Conservation (phyloP, 495 filamentous ascomycete genomes). For the Poronia punctata region DNA sequence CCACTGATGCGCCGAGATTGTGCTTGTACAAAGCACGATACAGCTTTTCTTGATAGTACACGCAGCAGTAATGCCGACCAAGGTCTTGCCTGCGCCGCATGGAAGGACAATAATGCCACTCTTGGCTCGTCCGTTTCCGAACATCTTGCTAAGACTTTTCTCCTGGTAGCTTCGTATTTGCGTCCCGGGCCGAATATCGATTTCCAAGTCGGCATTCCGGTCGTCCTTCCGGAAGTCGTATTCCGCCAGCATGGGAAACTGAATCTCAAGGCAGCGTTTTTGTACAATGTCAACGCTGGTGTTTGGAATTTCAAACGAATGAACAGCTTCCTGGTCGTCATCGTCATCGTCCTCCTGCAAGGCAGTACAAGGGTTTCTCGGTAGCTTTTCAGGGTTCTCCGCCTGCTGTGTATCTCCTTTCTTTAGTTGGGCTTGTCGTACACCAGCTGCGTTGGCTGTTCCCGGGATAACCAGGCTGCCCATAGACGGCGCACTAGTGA, state of each 20-base stretch:
- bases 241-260: conserved; percentile 85
- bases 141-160: conserved; percentile 97
- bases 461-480: conserved; percentile 89
- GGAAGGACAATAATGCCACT: conserved; percentile 96
- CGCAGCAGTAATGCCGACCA: conserved; percentile 94
- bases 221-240: conserved; percentile 97
- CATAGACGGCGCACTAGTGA: conserved; percentile 82
- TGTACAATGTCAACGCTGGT: conserved; percentile 75
- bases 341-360: conserved; percentile 84
- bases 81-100: conserved; percentile 93
- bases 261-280: conserved; percentile 80
- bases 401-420: conserved; percentile 22
- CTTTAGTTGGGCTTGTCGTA: conserved; percentile 53
- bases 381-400: conserved; percentile 24
- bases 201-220: conserved; percentile 81
- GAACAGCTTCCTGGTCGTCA: conserved; percentile 79
- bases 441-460: conserved; percentile 84
- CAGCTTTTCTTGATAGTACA: conserved; percentile 96
- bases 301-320: conserved; percentile 87
- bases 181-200: conserved; percentile 77
- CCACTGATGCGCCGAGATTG: conserved; percentile 98
- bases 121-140: conserved; percentile 93
- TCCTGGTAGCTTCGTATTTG: conserved; percentile 92
- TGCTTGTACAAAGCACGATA: conserved; percentile 91
- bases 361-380: conserved; percentile 42